These are phyloP conservation scores for Candida smagusa DNA, from an alignment of 1,139 yeast species.

Conservation along the genomic window DNA sequence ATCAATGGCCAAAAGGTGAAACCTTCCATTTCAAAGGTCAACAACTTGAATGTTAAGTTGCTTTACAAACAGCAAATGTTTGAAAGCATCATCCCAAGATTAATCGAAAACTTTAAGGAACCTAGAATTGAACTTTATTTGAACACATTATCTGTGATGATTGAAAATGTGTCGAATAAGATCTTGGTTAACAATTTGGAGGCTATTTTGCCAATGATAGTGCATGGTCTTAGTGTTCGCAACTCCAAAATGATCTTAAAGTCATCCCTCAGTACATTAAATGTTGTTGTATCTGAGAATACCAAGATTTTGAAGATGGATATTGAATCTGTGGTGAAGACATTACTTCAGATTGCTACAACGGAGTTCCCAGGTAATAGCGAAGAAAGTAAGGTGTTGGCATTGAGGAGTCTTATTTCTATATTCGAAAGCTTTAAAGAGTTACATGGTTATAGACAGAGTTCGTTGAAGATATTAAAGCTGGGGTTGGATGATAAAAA, in stretches of 20 bases:
- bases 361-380: constrained; percentile 21
- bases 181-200: constrained; percentile 61
- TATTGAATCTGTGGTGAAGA: constrained; percentile 55
- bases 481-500: constrained; percentile 68
- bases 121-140: constrained; percentile 42
- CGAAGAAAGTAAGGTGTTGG: constrained; percentile 50
- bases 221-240: constrained; percentile 58
- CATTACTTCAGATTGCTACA: constrained; percentile 40
- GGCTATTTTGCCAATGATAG: constrained; percentile 64
- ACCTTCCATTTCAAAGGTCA: constrained; percentile 40
- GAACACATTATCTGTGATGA: constrained; percentile 62
- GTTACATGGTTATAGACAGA: constrained; percentile 50
- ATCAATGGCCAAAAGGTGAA: constrained; percentile 21
- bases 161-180: constrained; percentile 61
- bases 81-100: constrained; percentile 48
- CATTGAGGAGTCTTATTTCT: constrained; percentile 54
- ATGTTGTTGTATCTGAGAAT: constrained; percentile 50
- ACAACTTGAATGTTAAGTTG: constrained; percentile 56
- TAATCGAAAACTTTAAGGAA: constrained; percentile 36
- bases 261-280: constrained; percentile 57
- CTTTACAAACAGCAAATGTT: constrained; percentile 80
- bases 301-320: constrained; percentile 51
- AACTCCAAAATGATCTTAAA: constrained; percentile 42
- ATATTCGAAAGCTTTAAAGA: constrained; percentile 41
- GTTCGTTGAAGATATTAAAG: constrained; percentile 47